Percentiles rank a stretch among this genome's conserved stretches.
Conservation (phyloP, 2,329 filamentous ascomycete genomes). For the Pochonia chlamydosporia region DNA sequence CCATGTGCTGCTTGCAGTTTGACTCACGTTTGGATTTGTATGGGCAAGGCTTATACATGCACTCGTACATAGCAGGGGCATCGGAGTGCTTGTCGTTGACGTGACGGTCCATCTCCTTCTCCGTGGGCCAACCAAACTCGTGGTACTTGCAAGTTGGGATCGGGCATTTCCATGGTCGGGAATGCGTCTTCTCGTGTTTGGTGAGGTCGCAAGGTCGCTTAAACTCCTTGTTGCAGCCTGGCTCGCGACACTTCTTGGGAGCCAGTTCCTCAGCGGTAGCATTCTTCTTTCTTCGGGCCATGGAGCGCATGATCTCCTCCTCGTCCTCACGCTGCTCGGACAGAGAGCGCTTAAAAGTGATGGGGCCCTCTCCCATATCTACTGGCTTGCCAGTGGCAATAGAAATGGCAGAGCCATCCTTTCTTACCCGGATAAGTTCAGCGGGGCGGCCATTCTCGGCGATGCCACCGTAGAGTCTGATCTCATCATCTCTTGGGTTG, state of each 20-base stretch:
- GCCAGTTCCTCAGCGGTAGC: slow-evolving; percentile 78
- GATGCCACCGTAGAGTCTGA: slow-evolving; percentile 77
- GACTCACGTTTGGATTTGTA: slow-evolving; percentile 95
- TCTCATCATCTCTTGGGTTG: slow-evolving; percentile 49
- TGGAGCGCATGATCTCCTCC: slow-evolving; percentile 79
- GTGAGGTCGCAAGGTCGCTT: slow-evolving; percentile 95
- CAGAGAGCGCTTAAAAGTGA: slow-evolving; percentile 59
- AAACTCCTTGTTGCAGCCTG: slow-evolving; percentile 82
- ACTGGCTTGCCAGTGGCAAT: slow-evolving; percentile 65
- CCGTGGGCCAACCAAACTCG: slow-evolving; percentile 86
- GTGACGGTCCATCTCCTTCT: slow-evolving; percentile 95
- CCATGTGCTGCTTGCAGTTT: slow-evolving; percentile 98
- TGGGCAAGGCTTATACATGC: slow-evolving; percentile 74
- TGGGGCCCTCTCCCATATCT: slow-evolving; percentile 44
- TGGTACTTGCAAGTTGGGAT: slow-evolving; percentile 82
- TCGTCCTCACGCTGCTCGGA: slow-evolving; percentile 70
- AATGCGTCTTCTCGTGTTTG: slow-evolving; percentile 98
- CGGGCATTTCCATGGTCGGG: slow-evolving; percentile 91
- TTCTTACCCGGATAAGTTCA: slow-evolving; percentile 76
- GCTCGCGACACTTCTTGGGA: slow-evolving; percentile 69
- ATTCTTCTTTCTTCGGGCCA: slow-evolving; percentile 94
- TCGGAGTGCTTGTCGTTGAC: slow-evolving; percentile 92
- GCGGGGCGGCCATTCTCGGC: slow-evolving; percentile 75
- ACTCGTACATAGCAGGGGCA: slow-evolving; percentile 75
- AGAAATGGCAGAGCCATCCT: slow-evolving; percentile 74